phyloP scores from a whole-genome alignment of 345 rosid species.

The Syzygium aromaticum region DNA sequence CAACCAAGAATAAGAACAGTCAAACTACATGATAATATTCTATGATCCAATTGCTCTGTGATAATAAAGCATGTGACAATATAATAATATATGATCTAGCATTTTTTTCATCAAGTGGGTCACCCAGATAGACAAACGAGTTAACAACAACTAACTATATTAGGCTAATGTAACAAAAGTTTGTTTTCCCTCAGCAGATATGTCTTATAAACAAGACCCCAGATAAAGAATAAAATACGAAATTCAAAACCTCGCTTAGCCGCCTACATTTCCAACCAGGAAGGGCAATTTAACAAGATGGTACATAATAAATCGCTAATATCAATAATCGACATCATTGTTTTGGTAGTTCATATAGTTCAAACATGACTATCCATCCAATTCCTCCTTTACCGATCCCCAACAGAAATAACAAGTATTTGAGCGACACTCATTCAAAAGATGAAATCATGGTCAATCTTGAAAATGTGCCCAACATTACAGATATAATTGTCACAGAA shows the following conservation, averaged over 20 bases:
- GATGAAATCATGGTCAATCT: neutral
- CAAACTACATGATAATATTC: neutral
- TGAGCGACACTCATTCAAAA: neutral
- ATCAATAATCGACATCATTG: neutral
- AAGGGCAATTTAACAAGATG: neutral
- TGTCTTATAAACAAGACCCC: neutral
- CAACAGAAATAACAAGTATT: neutral
- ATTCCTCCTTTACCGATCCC: neutral
- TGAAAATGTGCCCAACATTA: neutral
- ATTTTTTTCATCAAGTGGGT: neutral
- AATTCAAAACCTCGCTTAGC: neutral
- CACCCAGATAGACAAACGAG: neutral
- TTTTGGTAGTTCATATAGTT: neutral
- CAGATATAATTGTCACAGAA: neutral
- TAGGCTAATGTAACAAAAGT: neutral
- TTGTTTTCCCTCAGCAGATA: neutral
- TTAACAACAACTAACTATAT: neutral
- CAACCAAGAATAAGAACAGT: neutral
- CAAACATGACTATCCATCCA: neutral
- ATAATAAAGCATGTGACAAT: neutral
- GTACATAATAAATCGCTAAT: rapidly evolving
- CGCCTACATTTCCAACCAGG: neutral
- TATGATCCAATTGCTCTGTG: neutral
- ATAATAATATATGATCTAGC: neutral
- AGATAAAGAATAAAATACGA: neutral